Base-by-base conservation (phyloP, 768 basidiomycete genomes). In the Phlebiopsis flavidoalba region DNA sequence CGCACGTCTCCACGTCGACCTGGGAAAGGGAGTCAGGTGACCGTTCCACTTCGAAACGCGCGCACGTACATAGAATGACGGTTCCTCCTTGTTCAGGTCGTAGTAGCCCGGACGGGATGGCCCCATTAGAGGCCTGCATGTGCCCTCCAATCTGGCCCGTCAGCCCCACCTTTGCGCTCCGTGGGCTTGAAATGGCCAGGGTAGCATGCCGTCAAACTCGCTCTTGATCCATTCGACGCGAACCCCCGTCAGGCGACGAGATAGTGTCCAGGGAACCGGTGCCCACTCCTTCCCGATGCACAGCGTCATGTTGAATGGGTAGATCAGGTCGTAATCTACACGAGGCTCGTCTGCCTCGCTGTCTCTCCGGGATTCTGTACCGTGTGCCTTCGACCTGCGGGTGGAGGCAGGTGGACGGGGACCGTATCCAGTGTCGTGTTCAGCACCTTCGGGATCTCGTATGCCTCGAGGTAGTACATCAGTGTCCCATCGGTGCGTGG, bases 261-360 rank as follows among this genome's bases (percentile, higher is more conserved):
- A 73, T 90, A 98, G 71, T 90, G 89, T 3, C 93, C 85, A 2
- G 95, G 91, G 79, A 94, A 99, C 22, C 96, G 83, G 70, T 98
- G 79, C 26, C 97, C 97, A 99, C 74, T 99, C 97, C 72, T 95
- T 95, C 52, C 89, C 93, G 54, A 90, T 79, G 74, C 97, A 99
- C 1, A 99, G 69, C 31, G 79, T 84, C 60, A 98, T 75, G 59
- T 86, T 82, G 67, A 95, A 84, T 12, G 83, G 77, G 59, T 78
- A 79, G 68, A 98, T 77, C 0, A 83, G 84, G 0, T 86, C 73
- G 26, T 93, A 78, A 69, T 93, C 87, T 40, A 94, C 78, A 37
- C 78, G 79, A 40, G 74, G 72, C 26, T 73, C 68, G 12, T 76
- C 73, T n/a, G 76, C 71, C 54, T 77, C 72, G 50, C 74, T n/a